These are phyloP conservation scores for Capsicum pubescens DNA, from an alignment of 257 asterid species.

Conservation along the genomic window DNA sequence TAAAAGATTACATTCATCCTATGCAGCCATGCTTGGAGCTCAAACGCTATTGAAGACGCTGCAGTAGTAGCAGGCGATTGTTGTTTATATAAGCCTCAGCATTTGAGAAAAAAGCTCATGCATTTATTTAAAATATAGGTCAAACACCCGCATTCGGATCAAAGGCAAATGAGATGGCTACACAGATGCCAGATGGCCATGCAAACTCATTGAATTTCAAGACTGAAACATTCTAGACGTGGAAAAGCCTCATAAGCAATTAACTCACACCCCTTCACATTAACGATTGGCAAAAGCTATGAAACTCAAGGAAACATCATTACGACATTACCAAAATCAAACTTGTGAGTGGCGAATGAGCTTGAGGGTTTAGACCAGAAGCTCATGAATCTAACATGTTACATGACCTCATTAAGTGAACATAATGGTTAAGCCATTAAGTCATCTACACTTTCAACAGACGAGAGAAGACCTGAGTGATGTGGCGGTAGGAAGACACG, in stretches of 20 bases:
- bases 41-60: neutral
- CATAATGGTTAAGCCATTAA: neutral
- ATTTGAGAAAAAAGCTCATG: neutral
- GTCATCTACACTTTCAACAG: constrained; percentile 44
- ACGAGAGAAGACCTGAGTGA: constrained; percentile 80
- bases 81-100: neutral
- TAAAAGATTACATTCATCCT: neutral
- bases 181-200: constrained; percentile 14
- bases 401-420: constrained; percentile 22
- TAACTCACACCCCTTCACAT: constrained; percentile 21
- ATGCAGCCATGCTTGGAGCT: constrained; percentile 10
- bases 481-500: constrained; percentile 63
- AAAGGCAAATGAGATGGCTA: neutral
- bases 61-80: neutral
- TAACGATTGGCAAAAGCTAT: constrained; percentile 10
- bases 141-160: neutral
- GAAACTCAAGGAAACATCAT: constrained; percentile 13
- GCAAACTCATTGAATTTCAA: constrained; percentile 7
- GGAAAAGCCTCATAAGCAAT: neutral
- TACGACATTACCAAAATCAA: constrained; percentile 10
- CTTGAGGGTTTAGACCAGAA: constrained; percentile 23
- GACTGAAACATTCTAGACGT: constrained; percentile 30
- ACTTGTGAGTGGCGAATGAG: constrained; percentile 15
- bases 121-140: neutral
- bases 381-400: constrained; percentile 24